phyloP scores from a whole-genome alignment of 1,284 basidiomycete species.

The Rhodotorula sp. region DNA sequence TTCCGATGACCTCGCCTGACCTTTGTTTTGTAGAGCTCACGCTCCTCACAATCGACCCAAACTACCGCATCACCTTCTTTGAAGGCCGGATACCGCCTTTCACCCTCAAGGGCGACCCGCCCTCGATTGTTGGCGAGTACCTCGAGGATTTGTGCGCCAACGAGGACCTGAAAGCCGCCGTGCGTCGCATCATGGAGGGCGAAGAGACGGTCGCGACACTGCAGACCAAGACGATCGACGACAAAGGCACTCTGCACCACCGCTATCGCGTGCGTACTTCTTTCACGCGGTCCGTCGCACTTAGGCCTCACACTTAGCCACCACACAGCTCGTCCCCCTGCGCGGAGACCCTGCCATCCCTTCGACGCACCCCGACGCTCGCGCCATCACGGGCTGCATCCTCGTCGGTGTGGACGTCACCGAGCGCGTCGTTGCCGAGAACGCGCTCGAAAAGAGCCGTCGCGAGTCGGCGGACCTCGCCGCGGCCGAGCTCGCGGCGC shows the following conservation, averaged over 20 bases:
- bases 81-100: conserved; percentile 6
- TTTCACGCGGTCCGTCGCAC: not conserved
- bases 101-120: not conserved
- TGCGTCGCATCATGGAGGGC: conserved; percentile 14
- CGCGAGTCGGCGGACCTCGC: conserved; percentile 47
- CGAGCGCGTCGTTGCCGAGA: conserved; percentile 47
- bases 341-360: conserved; percentile 26
- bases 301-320: not conserved
- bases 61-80: conserved; percentile 1
- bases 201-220: conserved; percentile 1
- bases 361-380: conserved; percentile 7
- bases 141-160: conserved; percentile 11
- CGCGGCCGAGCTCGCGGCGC: conserved; percentile 50
- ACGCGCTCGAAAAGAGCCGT: conserved; percentile 45
- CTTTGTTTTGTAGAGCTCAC: not conserved
- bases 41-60: conserved; percentile 9
- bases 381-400: conserved; percentile 48
- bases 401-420: conserved; percentile 49
- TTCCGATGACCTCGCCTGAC: not conserved
- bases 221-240: not conserved
- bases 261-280: conserved; percentile 23
- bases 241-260: not conserved
- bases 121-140: not conserved
- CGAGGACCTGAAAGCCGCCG: not conserved
- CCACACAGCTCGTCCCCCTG: conserved; percentile 18